phyloP scores from a whole-genome alignment of 2,329 filamentous ascomycete genomes.

The Phaeoacremonium minimum region DNA sequence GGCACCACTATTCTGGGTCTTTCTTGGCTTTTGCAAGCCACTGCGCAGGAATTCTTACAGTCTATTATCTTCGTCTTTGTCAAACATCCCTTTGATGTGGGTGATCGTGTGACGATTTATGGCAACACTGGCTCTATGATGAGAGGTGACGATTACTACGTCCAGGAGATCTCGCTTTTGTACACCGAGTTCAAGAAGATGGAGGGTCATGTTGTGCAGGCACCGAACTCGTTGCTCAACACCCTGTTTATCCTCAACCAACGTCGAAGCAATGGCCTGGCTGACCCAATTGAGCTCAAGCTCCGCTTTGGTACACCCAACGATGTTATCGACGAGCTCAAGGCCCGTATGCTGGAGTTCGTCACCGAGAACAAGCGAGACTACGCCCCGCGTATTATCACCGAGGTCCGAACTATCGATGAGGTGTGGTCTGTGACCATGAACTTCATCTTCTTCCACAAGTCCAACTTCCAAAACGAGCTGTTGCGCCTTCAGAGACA shows the following conservation, averaged over 20 bases:
- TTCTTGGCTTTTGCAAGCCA: slow-evolving; percentile 89
- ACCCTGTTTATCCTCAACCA: slow-evolving; percentile 93
- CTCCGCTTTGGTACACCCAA: slow-evolving; percentile 87
- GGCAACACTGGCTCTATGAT: slow-evolving; percentile 78
- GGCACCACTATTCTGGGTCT: slow-evolving; percentile 84
- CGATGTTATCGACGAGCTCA: slow-evolving; percentile 77
- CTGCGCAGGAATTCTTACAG: slow-evolving; percentile 90
- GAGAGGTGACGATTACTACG: slow-evolving; percentile 89
- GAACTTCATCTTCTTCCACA: slow-evolving; percentile 97
- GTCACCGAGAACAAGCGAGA: slow-evolving; percentile 83
- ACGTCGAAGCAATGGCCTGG: slow-evolving; percentile 80
- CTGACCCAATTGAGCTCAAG: slow-evolving; percentile 77
- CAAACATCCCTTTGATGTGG: slow-evolving; percentile 96
- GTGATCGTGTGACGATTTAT: slow-evolving; percentile 87
- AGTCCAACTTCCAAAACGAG: slow-evolving; percentile 95
- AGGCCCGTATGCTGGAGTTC: slow-evolving; percentile 76
- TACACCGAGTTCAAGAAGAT: slow-evolving; percentile 99
- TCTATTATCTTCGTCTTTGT: slow-evolving; percentile 94
- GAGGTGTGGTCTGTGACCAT: slow-evolving; percentile 83
- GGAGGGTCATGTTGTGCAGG: slow-evolving; percentile 93
- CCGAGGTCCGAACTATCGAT: slow-evolving; percentile 69
- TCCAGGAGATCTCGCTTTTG: slow-evolving; percentile 86
- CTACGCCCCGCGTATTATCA: slow-evolving; percentile 46
- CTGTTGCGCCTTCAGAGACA: slow-evolving; percentile 81
- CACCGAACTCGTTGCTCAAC: slow-evolving; percentile 91